Conservation (phyloP, 257 asterid species). For the Fraxinus excelsior region DNA sequence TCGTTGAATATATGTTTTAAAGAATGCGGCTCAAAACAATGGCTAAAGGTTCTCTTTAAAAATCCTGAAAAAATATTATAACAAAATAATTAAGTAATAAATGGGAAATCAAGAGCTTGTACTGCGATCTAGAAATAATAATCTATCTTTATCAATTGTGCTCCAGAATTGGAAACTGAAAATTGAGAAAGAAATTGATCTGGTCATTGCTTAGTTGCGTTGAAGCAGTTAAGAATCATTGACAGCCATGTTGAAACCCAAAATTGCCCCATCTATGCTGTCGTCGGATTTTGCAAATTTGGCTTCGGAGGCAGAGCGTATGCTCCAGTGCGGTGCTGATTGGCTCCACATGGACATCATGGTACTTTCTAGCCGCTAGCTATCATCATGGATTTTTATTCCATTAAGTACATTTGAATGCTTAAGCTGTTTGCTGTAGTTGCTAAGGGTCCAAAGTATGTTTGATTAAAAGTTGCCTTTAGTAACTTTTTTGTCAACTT, state of each 20-base stretch:
- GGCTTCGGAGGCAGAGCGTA: conserved; percentile 82
- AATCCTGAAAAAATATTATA: not conserved
- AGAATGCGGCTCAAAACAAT: too few species aligned
- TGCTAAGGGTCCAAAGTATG: not conserved
- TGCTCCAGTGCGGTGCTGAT: conserved; percentile 85
- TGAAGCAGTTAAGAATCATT: not conserved
- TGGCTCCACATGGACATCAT: conserved; percentile 99
- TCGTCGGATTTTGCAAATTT: conserved; percentile 93
- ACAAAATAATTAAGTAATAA: not conserved
- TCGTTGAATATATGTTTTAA: too few species aligned
- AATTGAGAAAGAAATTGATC: not conserved
- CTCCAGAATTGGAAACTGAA: not conserved
- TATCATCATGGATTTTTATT: not conserved
- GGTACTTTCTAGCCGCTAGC: conserved; percentile 42
- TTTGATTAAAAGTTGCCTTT: not conserved
- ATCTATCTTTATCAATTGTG: not conserved
- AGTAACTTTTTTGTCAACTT: not conserved
- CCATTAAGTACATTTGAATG: not conserved
- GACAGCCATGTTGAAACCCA: conserved; percentile 56
- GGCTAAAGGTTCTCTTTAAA: not conserved
- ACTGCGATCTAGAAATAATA: not conserved
- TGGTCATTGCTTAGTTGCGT: conserved; percentile 7
- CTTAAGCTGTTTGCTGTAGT: not conserved
- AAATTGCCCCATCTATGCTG: conserved; percentile 90
- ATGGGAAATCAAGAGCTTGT: not conserved